A percentile compares a stretch with the other conserved stretches of the same genome.
Conservation (phyloP, 805 yeast species). For the Pichia eremophila region DNA sequence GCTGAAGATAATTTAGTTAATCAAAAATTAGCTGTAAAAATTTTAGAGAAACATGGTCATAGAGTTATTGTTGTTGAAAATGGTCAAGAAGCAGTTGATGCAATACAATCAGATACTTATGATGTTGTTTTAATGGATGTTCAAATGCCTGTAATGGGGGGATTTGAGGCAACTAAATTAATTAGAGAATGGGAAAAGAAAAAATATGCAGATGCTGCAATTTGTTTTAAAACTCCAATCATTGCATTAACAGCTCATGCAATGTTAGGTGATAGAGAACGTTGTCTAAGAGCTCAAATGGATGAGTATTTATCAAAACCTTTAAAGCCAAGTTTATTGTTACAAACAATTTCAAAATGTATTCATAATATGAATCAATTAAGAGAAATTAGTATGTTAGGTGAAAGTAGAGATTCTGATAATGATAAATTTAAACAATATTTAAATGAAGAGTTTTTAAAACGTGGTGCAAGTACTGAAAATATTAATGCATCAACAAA, state of each 20-base stretch:
- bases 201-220: slow-evolving; percentile 59
- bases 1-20: slow-evolving; percentile 86
- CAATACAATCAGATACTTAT: slow-evolving; percentile 54
- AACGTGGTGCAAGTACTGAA: background rate
- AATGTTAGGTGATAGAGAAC: slow-evolving; percentile 86
- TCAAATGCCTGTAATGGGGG: slow-evolving; percentile 95
- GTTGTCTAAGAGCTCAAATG: slow-evolving; percentile 83
- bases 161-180: slow-evolving; percentile 82
- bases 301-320: slow-evolving; percentile 88
- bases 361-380: slow-evolving; percentile 60
- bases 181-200: slow-evolving; percentile 84
- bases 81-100: slow-evolving; percentile 75
- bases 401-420: slow-evolving; percentile 2
- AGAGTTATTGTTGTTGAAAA: slow-evolving; percentile 77
- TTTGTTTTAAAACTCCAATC: slow-evolving; percentile 67
- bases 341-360: slow-evolving; percentile 80
- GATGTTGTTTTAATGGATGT: slow-evolving; percentile 89
- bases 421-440: slow-evolving; percentile 5
- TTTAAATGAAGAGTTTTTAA: slow-evolving; percentile 5
- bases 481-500: background rate
- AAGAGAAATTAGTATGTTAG: slow-evolving; percentile 32
- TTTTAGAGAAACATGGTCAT: slow-evolving; percentile 80
- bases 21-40: slow-evolving; percentile 79
- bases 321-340: slow-evolving; percentile 68
- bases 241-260: slow-evolving; percentile 91